Conservation (phyloP, 73 alveolate genomes). For the Paramecium primaurelia region DNA sequence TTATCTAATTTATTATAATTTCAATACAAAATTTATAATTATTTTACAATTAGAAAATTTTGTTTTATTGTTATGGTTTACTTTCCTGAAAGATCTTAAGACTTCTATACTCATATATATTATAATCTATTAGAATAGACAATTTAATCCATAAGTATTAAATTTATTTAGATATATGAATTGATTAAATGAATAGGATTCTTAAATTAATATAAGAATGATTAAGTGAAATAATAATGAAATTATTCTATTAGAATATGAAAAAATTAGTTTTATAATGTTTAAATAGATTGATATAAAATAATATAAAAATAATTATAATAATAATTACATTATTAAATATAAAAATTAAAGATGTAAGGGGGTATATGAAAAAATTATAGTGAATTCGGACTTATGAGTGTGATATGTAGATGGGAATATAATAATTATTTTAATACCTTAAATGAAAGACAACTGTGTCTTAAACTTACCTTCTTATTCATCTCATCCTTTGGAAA, state of each 20-base stretch:
- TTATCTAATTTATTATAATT: too few species aligned
- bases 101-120: too few species aligned
- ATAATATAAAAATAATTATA: not conserved
- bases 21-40: too few species aligned
- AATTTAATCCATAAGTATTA: too few species aligned
- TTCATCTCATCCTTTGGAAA: not conserved
- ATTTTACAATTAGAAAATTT: too few species aligned
- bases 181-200: too few species aligned
- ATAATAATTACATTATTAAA: not conserved
- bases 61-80: too few species aligned
- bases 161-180: too few species aligned
- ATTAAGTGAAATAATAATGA: not conserved
- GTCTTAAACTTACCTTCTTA: not conserved
- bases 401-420: not conserved
- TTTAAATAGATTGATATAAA: not conserved
- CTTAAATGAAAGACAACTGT: not conserved
- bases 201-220: not conserved
- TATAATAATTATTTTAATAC: slow-evolving; percentile 14
- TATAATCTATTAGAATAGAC: too few species aligned
- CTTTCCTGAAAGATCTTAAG: too few species aligned
- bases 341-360: not conserved
- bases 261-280: not conserved
- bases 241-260: not conserved
- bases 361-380: not conserved
- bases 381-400: not conserved